Evolutionary conservation across 768 basidiomycete species (phyloP).

Genomic region (Cystoderma amianthinum): DNA sequence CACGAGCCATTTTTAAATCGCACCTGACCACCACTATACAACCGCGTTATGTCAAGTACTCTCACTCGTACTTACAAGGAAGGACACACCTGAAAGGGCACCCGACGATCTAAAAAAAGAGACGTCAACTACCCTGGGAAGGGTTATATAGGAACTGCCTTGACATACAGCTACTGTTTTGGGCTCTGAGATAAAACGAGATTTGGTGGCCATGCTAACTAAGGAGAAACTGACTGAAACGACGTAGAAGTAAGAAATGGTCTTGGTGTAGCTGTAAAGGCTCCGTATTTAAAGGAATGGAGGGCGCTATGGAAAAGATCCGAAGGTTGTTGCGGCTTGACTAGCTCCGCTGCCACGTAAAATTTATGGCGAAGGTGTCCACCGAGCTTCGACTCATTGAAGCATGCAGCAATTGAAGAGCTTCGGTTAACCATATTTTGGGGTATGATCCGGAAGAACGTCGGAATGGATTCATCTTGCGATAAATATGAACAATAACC

Average conservation of each 20-base stretch:
- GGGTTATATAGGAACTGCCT: not conserved
- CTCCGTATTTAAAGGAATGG: not conserved
- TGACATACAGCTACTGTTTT: conserved; percentile 75
- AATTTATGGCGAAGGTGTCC: not conserved
- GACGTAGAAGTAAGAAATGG: too few relatives aligned
- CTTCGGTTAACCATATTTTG: too few relatives aligned
- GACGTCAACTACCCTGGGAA: conserved; percentile 9
- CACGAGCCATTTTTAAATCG: not conserved
- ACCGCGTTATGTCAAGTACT: conserved; percentile 4
- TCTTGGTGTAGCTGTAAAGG: too few relatives aligned
- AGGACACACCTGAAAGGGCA: conserved; percentile 87
- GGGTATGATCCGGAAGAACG: not conserved
- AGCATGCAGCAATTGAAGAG: too few relatives aligned
- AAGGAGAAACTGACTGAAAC: too few relatives aligned
- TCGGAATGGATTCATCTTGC: too few relatives aligned
- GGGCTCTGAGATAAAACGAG: conserved; percentile 54
- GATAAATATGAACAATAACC: too few relatives aligned
- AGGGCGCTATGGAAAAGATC: conserved; percentile 13
- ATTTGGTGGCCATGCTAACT: conserved; percentile 21
- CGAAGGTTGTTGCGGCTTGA: too few relatives aligned
- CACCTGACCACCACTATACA: conserved; percentile 59
- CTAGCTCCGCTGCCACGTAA: not conserved
- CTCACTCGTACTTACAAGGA: conserved; percentile 3
- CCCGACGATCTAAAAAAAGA: conserved; percentile 65
- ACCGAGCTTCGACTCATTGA: not conserved